Base-by-base conservation (phyloP, 441 rosid genomes). In the Rhodomyrtus psidioides region DNA sequence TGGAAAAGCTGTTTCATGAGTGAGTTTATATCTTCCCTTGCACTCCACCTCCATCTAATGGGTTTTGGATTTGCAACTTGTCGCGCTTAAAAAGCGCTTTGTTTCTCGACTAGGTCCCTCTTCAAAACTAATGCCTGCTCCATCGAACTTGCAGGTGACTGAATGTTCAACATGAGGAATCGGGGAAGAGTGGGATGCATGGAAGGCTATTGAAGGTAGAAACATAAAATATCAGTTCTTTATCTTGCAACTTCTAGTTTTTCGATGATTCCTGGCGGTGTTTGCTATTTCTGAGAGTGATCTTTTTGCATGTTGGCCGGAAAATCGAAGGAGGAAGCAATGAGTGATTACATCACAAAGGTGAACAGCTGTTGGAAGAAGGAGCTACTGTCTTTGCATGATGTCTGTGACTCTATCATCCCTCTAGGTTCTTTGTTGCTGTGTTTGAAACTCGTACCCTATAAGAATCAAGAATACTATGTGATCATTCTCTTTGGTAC, bases 141-240 rank as follows among this genome's bases (percentile, higher is more conserved):
- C 24, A 26, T 3, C 0, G 26, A 27, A 49, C 86, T 83, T 65
- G 84, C 87, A 95, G 98, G 85, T 95, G 98, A 53, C 98, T 98
- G 99, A 88, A 91, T 95, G 17, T 94, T 97, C 89, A 89, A 75
- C 95, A 83, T 88, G 93, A 95, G 85, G 91, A 98, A 94, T 19
- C 91, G 92, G 88, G 94, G 95, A 2, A 97, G 96, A n/a, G 91
- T 96, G 99, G 98, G 98, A 97, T 89, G 98, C 99, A n/a, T 97
- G 98, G 98, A 95, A 97, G 93, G 93, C 94, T 60, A 96, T 93
- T 88, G 98, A 97, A 94, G 95, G 98, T 96, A 84, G 46, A 30
- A 34, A 70, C n/a, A 13, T 26, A 49, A 17, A 53, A 49, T 46
- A 49, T 1, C 34, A 24, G 24, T 54, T 49, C 27, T 23, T 70